Evolutionary conservation across 2,329 filamentous ascomycete genomes (phyloP).

Genomic region (Penicillium sp.): DNA sequence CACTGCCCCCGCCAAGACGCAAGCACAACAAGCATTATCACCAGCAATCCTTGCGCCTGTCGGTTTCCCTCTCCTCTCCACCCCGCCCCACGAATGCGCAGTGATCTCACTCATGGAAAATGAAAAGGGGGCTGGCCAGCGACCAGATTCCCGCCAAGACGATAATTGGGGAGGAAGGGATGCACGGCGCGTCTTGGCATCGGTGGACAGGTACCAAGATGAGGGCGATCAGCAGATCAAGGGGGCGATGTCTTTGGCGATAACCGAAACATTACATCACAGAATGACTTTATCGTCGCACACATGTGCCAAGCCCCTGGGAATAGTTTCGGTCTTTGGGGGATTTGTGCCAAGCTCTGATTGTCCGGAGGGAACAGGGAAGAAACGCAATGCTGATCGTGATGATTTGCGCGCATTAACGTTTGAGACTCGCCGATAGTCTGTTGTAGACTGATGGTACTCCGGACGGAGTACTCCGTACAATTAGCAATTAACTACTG

Average conservation of each 20-base stretch:
- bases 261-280: constrained; percentile 4
- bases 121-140: constrained; percentile 7
- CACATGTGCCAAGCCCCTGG: not conserved
- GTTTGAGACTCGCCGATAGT: not conserved
- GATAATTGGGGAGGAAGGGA: constrained; percentile 30
- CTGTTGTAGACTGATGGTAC: not conserved
- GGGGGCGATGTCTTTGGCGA: constrained; percentile 2
- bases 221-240: constrained; percentile 18
- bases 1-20: constrained; percentile 21
- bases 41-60: constrained; percentile 12
- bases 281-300: constrained; percentile 8
- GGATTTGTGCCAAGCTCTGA: constrained; percentile 1
- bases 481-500: not conserved
- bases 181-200: constrained; percentile 31
- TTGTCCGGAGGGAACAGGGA: not conserved
- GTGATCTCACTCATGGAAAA: constrained; percentile 1
- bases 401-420: constrained; percentile 5
- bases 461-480: not conserved
- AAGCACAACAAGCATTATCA: constrained; percentile 11
- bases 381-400: not conserved
- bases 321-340: constrained; percentile 2
- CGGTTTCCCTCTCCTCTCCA: constrained; percentile 8
- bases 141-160: constrained; percentile 22
- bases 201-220: constrained; percentile 5
- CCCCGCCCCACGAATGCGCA: constrained; percentile 9